Conservation (phyloP, 2,329 filamentous ascomycete genomes). For the Fusarium sp. region DNA sequence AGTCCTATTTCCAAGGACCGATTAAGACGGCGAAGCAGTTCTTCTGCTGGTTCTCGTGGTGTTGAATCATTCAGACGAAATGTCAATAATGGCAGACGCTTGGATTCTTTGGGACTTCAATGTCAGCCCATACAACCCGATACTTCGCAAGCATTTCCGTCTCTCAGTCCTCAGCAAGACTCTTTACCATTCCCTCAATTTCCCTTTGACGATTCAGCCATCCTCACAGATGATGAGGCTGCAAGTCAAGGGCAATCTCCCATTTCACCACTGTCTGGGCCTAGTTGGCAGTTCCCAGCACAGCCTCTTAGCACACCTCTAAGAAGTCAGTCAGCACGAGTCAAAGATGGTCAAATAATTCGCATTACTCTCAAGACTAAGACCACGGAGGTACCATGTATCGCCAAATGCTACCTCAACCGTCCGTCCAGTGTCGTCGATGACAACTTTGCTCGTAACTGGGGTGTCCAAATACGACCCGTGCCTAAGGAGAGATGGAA, state of each 20-base stretch:
- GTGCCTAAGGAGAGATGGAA: constrained; percentile 25
- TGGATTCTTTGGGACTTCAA: constrained; percentile 12
- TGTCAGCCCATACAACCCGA: constrained; percentile 6
- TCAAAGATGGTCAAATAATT: constrained; percentile 39
- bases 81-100: neutral
- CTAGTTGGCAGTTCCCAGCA: constrained; percentile 16
- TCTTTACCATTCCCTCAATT: constrained; percentile 17
- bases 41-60: constrained; percentile 6
- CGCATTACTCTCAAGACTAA: constrained; percentile 32
- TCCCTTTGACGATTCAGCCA: constrained; percentile 12
- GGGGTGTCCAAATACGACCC: constrained; percentile 17
- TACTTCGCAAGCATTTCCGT: constrained; percentile 8
- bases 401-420: constrained; percentile 35
- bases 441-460: constrained; percentile 28
- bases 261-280: constrained; percentile 13
- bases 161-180: constrained; percentile 12
- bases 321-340: constrained; percentile 17
- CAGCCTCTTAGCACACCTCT: constrained; percentile 10
- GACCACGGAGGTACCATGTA: constrained; percentile 30
- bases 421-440: constrained; percentile 25
- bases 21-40: constrained; percentile 22
- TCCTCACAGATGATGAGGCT: constrained; percentile 18
- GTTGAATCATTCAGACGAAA: neutral
- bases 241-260: constrained; percentile 30
- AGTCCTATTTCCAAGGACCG: constrained; percentile 23